phyloP scores from a whole-genome alignment of 345 rosid genomes.

The Brassica nigra region DNA sequence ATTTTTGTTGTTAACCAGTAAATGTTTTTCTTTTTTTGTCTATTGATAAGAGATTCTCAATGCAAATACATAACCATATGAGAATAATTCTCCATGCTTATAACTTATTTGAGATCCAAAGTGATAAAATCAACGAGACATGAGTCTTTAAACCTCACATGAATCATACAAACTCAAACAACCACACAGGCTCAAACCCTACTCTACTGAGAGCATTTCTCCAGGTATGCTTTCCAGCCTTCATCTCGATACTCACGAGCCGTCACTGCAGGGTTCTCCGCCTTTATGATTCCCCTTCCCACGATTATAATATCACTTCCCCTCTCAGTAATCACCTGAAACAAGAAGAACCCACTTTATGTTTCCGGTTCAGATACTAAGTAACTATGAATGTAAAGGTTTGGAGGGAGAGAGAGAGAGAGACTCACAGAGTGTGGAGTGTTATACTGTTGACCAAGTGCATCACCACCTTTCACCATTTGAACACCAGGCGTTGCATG shows the following conservation, averaged over 20 bases:
- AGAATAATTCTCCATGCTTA: neutral
- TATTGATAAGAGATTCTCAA: neutral
- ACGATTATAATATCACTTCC: constrained; percentile 95
- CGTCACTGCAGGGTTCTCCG: constrained; percentile 67
- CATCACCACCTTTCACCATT: constrained; percentile 88
- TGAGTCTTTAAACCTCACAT: neutral
- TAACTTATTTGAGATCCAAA: neutral
- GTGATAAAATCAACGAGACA: neutral
- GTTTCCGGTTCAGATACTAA: neutral
- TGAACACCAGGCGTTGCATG: constrained; percentile 99
- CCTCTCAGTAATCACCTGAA: constrained; percentile 75
- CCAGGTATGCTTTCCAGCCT: constrained; percentile 96
- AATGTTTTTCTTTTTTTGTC: neutral
- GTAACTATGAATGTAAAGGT: constrained; percentile 23
- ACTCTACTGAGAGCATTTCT: constrained; percentile 51
- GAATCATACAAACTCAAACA: neutral
- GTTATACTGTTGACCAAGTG: constrained; percentile 92
- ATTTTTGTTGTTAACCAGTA: neutral
- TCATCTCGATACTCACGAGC: constrained; percentile 86
- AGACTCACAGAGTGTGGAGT: constrained; percentile 93
- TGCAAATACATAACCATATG: neutral
- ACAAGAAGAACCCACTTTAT: neutral
- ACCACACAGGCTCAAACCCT: constrained; percentile 7
- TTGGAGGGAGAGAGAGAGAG: constrained; percentile 39
- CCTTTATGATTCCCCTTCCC: constrained; percentile 96